Percentiles rank a stretch among this genome's conserved stretches.
phyloP scores from a whole-genome alignment of 1,139 yeast genomes.

The Scheffersomyces segobiensis region DNA sequence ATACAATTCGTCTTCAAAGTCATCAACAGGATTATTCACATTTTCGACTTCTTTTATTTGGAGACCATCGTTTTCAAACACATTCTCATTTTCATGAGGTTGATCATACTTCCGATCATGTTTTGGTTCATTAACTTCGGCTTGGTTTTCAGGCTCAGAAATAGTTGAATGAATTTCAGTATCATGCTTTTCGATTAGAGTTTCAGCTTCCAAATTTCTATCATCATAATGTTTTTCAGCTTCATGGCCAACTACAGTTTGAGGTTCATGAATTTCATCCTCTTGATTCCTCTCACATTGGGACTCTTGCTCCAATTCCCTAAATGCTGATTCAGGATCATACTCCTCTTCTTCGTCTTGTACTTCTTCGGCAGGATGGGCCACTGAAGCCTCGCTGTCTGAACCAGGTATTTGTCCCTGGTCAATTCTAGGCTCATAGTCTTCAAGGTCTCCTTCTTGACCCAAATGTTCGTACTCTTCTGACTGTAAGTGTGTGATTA shows the following conservation, averaged over 20 bases:
- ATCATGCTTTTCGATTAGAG: too few relatives aligned
- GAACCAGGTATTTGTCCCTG: not conserved
- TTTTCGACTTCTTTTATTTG: not conserved
- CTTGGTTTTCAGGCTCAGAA: too few relatives aligned
- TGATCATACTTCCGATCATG: not conserved
- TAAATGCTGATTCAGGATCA: constrained; percentile 20
- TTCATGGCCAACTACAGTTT: constrained; percentile 7
- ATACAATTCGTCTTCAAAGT: not conserved
- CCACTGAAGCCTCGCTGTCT: not conserved
- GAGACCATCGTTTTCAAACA: not conserved
- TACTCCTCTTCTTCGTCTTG: constrained; percentile 21
- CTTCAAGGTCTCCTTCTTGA: constrained; percentile 3
- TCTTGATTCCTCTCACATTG: not conserved
- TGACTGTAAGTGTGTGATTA: not conserved
- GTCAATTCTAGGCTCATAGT: not conserved
- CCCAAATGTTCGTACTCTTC: not conserved
- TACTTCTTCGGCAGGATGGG: constrained; percentile 1
- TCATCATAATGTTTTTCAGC: constrained; percentile 27
- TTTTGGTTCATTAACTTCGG: too few relatives aligned
- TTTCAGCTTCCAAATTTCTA: constrained; percentile 8
- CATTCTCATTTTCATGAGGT: not conserved
- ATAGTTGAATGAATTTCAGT: too few relatives aligned
- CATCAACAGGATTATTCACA: not conserved
- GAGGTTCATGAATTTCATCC: not conserved
- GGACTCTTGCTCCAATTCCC: not conserved